These are phyloP conservation scores for Hibiscus syriacus DNA, from an alignment of 345 rosid genomes.

Conservation along the genomic window DNA sequence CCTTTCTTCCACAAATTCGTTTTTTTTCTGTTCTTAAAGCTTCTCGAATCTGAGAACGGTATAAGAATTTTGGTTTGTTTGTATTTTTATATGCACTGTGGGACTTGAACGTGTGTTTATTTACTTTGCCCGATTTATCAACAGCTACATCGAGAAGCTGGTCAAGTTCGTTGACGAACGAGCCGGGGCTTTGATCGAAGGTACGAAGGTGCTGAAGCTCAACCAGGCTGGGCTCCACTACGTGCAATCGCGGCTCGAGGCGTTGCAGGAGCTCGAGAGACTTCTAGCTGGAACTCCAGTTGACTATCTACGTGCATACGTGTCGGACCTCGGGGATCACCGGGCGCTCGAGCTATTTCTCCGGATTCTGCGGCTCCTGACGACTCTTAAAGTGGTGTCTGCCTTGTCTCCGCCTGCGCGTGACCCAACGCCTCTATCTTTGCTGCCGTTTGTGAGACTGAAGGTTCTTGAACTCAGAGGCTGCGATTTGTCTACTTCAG, in stretches of 20 bases:
- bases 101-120: background rate
- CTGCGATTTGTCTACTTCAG: constrained; percentile 87
- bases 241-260: constrained; percentile 85
- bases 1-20: background rate
- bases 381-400: constrained; percentile 80
- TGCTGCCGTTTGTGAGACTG: constrained; percentile 72
- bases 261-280: constrained; percentile 75
- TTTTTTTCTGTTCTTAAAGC: background rate
- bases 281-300: constrained; percentile 87
- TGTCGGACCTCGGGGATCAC: constrained; percentile 91
- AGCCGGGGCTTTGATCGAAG: constrained; percentile 68
- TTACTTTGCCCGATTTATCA: too few relatives aligned
- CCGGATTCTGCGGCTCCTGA: constrained; percentile 67
- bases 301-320: constrained; percentile 94
- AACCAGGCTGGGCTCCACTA: constrained; percentile 95
- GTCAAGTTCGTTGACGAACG: constrained; percentile 70
- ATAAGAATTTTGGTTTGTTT: background rate
- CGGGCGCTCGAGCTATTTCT: constrained; percentile 96
- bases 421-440: constrained; percentile 86
- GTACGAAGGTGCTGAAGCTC: constrained; percentile 62
- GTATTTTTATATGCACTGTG: background rate
- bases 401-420: constrained; percentile 64
- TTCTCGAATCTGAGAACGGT: background rate
- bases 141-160: constrained; percentile 70
- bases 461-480: constrained; percentile 83